These are phyloP conservation scores for Elsinoe necatrix DNA, from an alignment of 2,329 filamentous ascomycete genomes.

Conservation along the genomic window DNA sequence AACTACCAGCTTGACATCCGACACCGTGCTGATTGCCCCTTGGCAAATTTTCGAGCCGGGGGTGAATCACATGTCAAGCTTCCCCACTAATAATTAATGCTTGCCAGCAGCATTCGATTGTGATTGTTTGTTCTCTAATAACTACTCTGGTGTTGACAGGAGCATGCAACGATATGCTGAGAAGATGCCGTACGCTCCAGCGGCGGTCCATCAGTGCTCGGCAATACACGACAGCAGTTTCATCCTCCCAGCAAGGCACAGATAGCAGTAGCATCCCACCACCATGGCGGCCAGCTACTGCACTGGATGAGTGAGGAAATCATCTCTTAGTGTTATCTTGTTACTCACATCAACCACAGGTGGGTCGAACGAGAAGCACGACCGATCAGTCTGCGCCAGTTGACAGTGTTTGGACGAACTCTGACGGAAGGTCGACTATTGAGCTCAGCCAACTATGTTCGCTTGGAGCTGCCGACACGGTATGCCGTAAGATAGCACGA, in stretches of 20 bases:
- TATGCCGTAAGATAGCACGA: constrained; percentile 28
- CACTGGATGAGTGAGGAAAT: constrained; percentile 57
- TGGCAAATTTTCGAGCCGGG: background rate
- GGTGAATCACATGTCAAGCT: background rate
- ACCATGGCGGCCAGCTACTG: constrained; percentile 50
- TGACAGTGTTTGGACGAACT: constrained; percentile 94
- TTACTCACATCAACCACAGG: constrained; percentile 39
- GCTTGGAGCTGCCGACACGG: constrained; percentile 84
- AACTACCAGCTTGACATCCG: background rate
- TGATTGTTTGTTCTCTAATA: too few relatives aligned
- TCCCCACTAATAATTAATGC: background rate
- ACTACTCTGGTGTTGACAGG: background rate
- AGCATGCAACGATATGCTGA: constrained; percentile 9
- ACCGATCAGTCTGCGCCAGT: constrained; percentile 90
- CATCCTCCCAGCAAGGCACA: background rate
- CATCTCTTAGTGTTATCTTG: too few relatives aligned
- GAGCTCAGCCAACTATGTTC: constrained; percentile 94
- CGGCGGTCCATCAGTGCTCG: background rate
- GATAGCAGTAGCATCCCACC: constrained; percentile 32
- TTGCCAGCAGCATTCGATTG: too few relatives aligned
- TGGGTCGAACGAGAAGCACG: constrained; percentile 89
- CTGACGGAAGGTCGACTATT: constrained; percentile 82
- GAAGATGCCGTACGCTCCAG: background rate
- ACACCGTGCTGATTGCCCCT: too few relatives aligned
- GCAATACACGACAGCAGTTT: background rate